Evolutionary conservation across 192 early-diverging fungal genomes (phyloP).

Genomic region (Borealophlyctis nickersoniae): DNA sequence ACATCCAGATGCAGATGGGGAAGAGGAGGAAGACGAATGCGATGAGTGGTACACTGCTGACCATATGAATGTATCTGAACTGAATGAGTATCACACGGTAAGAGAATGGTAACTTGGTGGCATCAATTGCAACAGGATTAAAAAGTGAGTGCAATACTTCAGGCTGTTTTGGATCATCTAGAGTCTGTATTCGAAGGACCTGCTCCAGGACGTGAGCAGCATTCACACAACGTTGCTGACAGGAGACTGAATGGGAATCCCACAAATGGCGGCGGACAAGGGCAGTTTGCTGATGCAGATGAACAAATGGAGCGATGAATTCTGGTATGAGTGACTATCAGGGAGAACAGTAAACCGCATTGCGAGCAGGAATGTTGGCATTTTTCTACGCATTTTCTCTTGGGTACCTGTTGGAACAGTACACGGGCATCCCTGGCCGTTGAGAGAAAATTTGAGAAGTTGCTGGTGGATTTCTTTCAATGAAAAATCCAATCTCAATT

Average conservation of each 20-base stretch:
- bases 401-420: no score
- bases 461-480: no score
- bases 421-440: no score
- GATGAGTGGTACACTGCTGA: slow-evolving; percentile 24
- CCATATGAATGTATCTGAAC: slow-evolving; percentile 3
- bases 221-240: slow-evolving; percentile 11
- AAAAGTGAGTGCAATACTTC: no score
- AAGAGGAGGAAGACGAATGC: slow-evolving; percentile 32
- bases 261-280: not conserved
- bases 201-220: no score
- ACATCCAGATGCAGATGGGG: slow-evolving; percentile 61
- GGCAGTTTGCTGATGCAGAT: slow-evolving; percentile 29
- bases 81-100: slow-evolving; percentile 27
- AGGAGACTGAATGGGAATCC: not conserved
- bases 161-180: slow-evolving; percentile 23
- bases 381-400: no score
- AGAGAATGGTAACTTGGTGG: not conserved
- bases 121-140: not conserved
- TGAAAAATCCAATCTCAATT: no score
- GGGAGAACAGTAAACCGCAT: no score
- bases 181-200: slow-evolving; percentile 23
- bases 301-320: slow-evolving; percentile 22
- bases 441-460: no score
- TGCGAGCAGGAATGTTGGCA: no score
- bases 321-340: no score